A percentile compares a stretch with the other conserved stretches of the same genome.
These are phyloP conservation scores for Rhynchospora pubera DNA, from an alignment of 176 grass and related monocot species.

Conservation along the genomic window DNA sequence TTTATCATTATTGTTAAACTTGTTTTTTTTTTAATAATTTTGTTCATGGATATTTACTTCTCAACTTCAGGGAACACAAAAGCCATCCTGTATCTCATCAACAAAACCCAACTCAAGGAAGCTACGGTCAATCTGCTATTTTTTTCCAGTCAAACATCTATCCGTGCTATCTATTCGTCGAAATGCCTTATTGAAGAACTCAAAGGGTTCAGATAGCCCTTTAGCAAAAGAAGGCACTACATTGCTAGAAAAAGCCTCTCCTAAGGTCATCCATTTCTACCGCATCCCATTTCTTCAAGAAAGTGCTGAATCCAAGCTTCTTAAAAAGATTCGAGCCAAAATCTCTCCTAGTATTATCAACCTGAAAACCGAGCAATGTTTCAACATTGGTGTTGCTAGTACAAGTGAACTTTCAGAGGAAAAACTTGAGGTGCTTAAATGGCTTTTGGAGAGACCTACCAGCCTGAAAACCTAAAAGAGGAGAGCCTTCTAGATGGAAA, in stretches of 20 bases:
- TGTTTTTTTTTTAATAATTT: no score
- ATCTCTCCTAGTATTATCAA: conserved; percentile 53
- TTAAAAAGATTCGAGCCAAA: conserved; percentile 60
- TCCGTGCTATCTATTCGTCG: conserved; percentile 26
- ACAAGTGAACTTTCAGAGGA: conserved; percentile 14
- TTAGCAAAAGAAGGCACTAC: conserved; percentile 26
- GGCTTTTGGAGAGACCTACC: conserved; percentile 84
- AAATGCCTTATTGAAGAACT: conserved; percentile 2
- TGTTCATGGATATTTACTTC: no score
- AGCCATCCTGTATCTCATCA: no score
- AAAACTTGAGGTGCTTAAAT: conserved; percentile 58
- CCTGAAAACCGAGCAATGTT: conserved; percentile 72
- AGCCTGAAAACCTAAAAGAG: conserved; percentile 59
- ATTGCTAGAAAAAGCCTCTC: background rate
- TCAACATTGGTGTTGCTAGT: conserved; percentile 58
- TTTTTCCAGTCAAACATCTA: conserved; percentile 29
- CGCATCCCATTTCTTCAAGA: conserved; percentile 71
- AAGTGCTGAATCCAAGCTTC: conserved; percentile 41
- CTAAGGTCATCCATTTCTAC: conserved; percentile 58
- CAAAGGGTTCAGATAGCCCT: conserved; percentile 33
- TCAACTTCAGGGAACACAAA: no score
- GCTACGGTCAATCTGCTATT: background rate
- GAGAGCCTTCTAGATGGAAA: conserved; percentile 62
- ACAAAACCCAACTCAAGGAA: no score
- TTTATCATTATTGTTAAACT: no score